Base-by-base conservation (phyloP, 305 asterid species). In the Fraxinus xanthoxyloides region DNA sequence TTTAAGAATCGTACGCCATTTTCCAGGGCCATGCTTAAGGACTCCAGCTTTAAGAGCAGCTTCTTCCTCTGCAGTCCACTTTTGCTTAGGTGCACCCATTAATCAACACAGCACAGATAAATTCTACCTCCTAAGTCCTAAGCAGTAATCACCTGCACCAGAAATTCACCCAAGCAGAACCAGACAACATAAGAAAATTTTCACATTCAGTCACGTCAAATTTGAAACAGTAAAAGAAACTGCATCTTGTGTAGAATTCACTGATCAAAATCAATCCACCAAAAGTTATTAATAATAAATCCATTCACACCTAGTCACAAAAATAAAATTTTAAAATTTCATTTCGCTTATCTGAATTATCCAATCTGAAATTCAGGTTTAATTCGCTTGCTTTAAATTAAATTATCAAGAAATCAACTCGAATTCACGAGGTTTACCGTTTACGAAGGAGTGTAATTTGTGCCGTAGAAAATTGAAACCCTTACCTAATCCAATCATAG, bases 71-170 rank as follows among this genome's bases (percentile, higher is more conserved):
- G 97, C 91, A 81, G 98, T 96, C 99, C 99, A 96, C 87, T 96
- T 96, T 77, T 96, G 99, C 90, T 96, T 96, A 31, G 99, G 99
- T 79, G 98, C 99, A 54, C 99, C 99, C 99, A 96, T 95, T 9
- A 81, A 82, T 48, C 78, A 73, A 82, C 84, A 73, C 74, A 75
- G 76, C 46, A 19, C 77, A 2, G 38, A 43, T 40, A 54, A 83
- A 69, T 72, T 67, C 19, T 67, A 67, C 7, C 73, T 51, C 82
- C 83, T 75, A 35, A 72, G 77, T 51, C 82, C 83, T 75, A 35
- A 72, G 77, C 59, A 34, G 46, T n/a, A 21, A 83, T 75, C 81
- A 77, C 79, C 84, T 81, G 80, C 82, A 78, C 74, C 59, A 76
- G 15, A 51, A 6, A 43, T 35, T 35, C 8, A 59, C 28, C 78